Evolutionary conservation across 306 rosid species (phyloP).

Genomic region (Prunus campanulata): DNA sequence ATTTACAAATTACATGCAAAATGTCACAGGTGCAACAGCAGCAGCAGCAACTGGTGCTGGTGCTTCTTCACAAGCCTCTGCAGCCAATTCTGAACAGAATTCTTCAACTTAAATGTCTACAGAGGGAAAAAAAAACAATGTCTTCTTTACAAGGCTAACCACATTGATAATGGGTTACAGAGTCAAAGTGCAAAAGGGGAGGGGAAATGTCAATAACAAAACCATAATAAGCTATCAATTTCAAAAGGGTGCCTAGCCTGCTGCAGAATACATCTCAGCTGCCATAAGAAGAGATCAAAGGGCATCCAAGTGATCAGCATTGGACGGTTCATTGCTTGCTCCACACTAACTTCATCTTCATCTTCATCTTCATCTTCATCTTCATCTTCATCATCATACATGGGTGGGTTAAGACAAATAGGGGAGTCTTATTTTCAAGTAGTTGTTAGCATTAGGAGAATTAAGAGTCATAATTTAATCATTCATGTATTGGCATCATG

Average conservation of each 20-base stretch:
- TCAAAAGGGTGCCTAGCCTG: constrained; percentile 13
- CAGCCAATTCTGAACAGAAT: constrained; percentile 49
- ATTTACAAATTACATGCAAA: constrained; percentile 13
- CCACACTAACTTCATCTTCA: not conserved
- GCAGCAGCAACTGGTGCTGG: constrained; percentile 21
- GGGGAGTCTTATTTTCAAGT: constrained; percentile 15
- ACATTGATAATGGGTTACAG: constrained; percentile 25
- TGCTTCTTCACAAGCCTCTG: constrained; percentile 47
- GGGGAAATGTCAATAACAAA: constrained; percentile 19
- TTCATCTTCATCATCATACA: constrained; percentile 5
- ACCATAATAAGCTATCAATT: constrained; percentile 14
- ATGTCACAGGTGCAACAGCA: constrained; percentile 45
- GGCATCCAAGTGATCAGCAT: constrained; percentile 15
- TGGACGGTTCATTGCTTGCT: not conserved
- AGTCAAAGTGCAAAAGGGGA: constrained; percentile 6
- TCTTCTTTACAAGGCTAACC: constrained; percentile 45
- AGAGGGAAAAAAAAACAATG: constrained; percentile 6
- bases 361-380: not conserved
- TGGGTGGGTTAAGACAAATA: constrained; percentile 23
- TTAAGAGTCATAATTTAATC: constrained; percentile 39
- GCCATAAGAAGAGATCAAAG: constrained; percentile 18
- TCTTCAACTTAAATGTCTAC: constrained; percentile 37
- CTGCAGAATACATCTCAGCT: constrained; percentile 10
- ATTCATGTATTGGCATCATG: constrained; percentile 42
- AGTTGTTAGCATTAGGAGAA: constrained; percentile 45